Evolutionary conservation across 1,139 yeast species (phyloP).

Genomic region (Candida sanyaensis): DNA sequence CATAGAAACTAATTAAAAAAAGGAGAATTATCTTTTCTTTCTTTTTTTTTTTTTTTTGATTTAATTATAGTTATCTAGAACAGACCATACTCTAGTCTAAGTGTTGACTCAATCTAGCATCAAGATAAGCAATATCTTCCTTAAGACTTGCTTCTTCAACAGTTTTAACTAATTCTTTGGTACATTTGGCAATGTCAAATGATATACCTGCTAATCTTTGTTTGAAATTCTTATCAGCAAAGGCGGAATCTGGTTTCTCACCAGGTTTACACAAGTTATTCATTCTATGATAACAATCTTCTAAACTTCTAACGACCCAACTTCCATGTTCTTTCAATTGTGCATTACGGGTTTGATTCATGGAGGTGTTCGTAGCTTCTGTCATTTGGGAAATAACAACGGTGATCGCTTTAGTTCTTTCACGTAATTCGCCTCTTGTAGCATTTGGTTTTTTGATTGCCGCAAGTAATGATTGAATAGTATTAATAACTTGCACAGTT

Average conservation of each 20-base stretch:
- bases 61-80: conserved; percentile 9
- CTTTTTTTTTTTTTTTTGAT: not conserved
- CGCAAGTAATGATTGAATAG: conserved; percentile 79
- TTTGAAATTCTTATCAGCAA: conserved; percentile 86
- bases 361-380: conserved; percentile 83
- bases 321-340: conserved; percentile 87
- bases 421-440: conserved; percentile 72
- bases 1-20: conserved; percentile 4
- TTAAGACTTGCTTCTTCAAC: conserved; percentile 92
- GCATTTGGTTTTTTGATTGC: conserved; percentile 78
- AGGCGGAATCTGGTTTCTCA: conserved; percentile 57
- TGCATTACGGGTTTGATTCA: conserved; percentile 84
- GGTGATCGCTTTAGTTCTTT: conserved; percentile 72
- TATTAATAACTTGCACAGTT: conserved; percentile 87
- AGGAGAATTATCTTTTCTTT: not conserved
- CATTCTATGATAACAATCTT: conserved; percentile 85
- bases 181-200: conserved; percentile 93
- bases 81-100: conserved; percentile 22
- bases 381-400: conserved; percentile 84
- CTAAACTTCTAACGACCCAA: conserved; percentile 85
- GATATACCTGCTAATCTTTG: conserved; percentile 95
- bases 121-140: conserved; percentile 65
- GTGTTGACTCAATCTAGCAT: conserved; percentile 44
- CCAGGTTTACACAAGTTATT: conserved; percentile 56
- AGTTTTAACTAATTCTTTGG: conserved; percentile 91